phyloP scores from a whole-genome alignment of 2,329 filamentous ascomycete species.

The Lasiodiplodia theobromae region DNA sequence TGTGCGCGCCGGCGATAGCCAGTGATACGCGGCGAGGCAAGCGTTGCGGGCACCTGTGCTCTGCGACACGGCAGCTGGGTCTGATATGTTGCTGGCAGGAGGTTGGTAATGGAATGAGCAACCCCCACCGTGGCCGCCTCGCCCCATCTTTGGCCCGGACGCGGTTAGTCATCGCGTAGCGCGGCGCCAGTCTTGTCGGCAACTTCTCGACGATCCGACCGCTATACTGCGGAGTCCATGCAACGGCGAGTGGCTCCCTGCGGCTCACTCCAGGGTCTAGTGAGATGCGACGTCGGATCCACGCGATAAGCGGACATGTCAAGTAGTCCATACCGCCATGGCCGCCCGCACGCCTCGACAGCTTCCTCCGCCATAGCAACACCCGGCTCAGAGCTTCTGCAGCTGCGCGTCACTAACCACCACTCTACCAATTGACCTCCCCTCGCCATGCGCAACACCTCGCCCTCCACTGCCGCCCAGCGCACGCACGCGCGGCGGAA shows the following conservation, averaged over 20 bases:
- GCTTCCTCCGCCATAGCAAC: slow-evolving; percentile 5
- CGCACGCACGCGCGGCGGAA: slow-evolving; percentile 23
- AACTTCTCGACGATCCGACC: slow-evolving; percentile 9
- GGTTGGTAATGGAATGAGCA: slow-evolving; percentile 9
- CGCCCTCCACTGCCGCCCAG: slow-evolving; percentile 18
- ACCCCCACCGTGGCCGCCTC: slow-evolving; percentile 4
- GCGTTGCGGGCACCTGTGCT: background rate
- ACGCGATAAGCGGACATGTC: slow-evolving; percentile 22
- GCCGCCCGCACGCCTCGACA: slow-evolving; percentile 8
- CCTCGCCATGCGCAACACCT: slow-evolving; percentile 18
- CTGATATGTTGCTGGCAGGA: slow-evolving; percentile 9
- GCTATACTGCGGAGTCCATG: slow-evolving; percentile 5
- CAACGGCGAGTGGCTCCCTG: slow-evolving; percentile 13
- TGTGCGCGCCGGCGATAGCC: background rate
- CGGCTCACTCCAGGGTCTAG: slow-evolving; percentile 6
- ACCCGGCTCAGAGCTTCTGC: slow-evolving; percentile 11
- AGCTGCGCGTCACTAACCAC: slow-evolving; percentile 7
- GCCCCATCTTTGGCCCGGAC: slow-evolving; percentile 3
- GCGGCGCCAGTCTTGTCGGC: background rate
- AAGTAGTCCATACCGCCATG: slow-evolving; percentile 1
- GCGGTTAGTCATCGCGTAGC: slow-evolving; percentile 10
- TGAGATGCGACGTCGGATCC: slow-evolving; percentile 23
- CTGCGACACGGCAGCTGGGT: background rate
- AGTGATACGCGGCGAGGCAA: background rate
- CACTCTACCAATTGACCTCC: background rate